Conservation (phyloP, 2,329 filamentous ascomycete genomes). For the Hymenoscyphus infarciens region DNA sequence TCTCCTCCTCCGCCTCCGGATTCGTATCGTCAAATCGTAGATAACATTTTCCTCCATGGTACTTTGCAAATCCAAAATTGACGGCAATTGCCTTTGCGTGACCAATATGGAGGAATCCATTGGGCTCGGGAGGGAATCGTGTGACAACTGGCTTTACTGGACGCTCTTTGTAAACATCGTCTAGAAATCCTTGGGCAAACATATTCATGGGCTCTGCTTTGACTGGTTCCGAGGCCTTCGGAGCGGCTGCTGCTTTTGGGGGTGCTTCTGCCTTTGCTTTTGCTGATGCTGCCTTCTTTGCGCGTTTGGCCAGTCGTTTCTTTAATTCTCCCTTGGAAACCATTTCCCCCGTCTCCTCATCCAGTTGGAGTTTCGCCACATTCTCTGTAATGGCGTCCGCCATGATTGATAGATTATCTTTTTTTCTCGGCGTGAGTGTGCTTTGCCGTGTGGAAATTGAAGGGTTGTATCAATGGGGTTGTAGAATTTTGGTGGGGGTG, state of each 20-base stretch:
- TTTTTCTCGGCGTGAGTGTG: no score
- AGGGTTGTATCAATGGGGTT: not conserved
- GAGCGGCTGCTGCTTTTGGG: constrained; percentile 34
- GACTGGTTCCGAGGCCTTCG: constrained; percentile 36
- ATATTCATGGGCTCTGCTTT: constrained; percentile 43
- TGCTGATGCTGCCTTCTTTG: constrained; percentile 52
- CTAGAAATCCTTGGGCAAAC: constrained; percentile 77
- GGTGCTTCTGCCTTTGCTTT: constrained; percentile 48
- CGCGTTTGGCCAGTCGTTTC: constrained; percentile 56
- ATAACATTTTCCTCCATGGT: constrained; percentile 71
- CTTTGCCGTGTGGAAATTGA: not conserved
- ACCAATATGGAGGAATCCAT: constrained; percentile 89
- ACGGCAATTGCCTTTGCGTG: constrained; percentile 94
- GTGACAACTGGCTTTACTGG: constrained; percentile 61
- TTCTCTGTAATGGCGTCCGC: constrained; percentile 43
- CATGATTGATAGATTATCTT: constrained; percentile 37
- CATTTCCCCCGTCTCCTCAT: constrained; percentile 64
- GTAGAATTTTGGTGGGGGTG: constrained; percentile 5
- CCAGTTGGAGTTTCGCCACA: constrained; percentile 56
- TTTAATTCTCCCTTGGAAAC: constrained; percentile 62
- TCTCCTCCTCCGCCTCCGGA: constrained; percentile 86
- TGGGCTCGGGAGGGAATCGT: constrained; percentile 82
- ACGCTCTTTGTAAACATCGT: constrained; percentile 66
- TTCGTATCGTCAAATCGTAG: constrained; percentile 93
- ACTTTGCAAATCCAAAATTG: constrained; percentile 91